Conservation (phyloP, 108 stramenopile species). For the Nitzschia inconspicua region DNA sequence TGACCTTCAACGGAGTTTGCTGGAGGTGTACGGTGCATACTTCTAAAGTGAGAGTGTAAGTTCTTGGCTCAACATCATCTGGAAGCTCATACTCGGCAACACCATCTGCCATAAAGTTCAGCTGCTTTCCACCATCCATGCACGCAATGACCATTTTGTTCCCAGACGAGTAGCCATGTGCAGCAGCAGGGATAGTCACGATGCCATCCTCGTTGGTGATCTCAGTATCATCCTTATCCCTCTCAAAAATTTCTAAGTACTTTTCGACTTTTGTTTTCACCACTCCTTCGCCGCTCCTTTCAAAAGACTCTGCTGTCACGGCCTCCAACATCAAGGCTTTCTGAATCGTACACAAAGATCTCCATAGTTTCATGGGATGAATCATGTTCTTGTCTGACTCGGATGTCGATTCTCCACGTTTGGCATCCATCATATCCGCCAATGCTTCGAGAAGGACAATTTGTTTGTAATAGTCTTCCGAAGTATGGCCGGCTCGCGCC, state of each 20-base stretch:
- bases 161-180: not conserved
- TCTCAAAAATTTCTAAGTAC: constrained; percentile 14
- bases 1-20: constrained; percentile 17
- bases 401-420: constrained; percentile 1
- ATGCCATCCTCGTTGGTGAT: constrained; percentile 4
- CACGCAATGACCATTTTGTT: constrained; percentile 24
- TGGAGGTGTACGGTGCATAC: constrained; percentile 38
- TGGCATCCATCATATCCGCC: constrained; percentile 16
- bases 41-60: constrained; percentile 13
- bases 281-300: not conserved
- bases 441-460: constrained; percentile 17
- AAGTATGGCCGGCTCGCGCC: not conserved
- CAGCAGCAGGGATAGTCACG: constrained; percentile 16
- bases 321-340: constrained; percentile 16
- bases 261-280: constrained; percentile 14
- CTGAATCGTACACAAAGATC: constrained; percentile 18
- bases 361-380: constrained; percentile 13
- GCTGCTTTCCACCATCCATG: constrained; percentile 30
- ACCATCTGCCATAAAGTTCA: constrained; percentile 22
- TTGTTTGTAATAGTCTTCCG: constrained; percentile 9
- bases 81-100: constrained; percentile 18
- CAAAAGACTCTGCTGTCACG: constrained; percentile 6
- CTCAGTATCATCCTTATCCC: constrained; percentile 5
- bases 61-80: constrained; percentile 4
- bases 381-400: constrained; percentile 10